These are phyloP conservation scores for Sergeia podlipaevii DNA, from an alignment of 208 protist genomes.

Conservation along the genomic window DNA sequence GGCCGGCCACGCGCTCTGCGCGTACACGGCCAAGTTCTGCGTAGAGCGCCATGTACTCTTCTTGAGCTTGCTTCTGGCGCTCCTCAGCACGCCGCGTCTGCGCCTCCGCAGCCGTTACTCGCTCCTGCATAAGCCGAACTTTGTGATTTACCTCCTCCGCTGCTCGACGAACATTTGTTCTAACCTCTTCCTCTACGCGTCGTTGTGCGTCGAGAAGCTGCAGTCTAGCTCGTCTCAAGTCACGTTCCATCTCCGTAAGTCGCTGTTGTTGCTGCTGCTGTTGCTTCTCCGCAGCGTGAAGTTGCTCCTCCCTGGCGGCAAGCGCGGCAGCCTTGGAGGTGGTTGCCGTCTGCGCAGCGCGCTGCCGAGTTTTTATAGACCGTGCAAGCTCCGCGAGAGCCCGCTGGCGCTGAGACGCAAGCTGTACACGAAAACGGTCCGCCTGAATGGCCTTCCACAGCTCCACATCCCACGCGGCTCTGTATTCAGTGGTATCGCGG, in stretches of 20 bases:
- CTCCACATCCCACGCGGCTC: constrained; percentile 84
- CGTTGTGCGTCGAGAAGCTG: constrained; percentile 64
- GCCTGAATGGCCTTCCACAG: constrained; percentile 84
- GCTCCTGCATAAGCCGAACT: constrained; percentile 40
- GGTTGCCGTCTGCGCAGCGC: constrained; percentile 17
- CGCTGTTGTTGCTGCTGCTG: constrained; percentile 29
- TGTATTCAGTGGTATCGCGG: constrained; percentile 80
- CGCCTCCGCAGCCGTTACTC: constrained; percentile 46
- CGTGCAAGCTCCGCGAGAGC: constrained; percentile 34
- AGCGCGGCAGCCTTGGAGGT: constrained; percentile 15
- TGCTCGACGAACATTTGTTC: constrained; percentile 64
- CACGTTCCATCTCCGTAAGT: constrained; percentile 47
- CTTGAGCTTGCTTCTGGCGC: constrained; percentile 52
- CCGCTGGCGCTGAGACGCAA: constrained; percentile 38
- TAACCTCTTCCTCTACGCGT: constrained; percentile 66
- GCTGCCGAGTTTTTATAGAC: constrained; percentile 33
- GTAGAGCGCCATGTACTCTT: constrained; percentile 66
- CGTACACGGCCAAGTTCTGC: constrained; percentile 65
- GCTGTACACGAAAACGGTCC: constrained; percentile 48
- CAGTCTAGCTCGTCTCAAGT: constrained; percentile 46
- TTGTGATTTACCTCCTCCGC: constrained; percentile 68
- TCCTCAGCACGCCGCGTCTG: constrained; percentile 62
- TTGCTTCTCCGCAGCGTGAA: constrained; percentile 29
- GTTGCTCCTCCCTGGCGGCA: constrained; percentile 19
- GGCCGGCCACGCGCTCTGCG: constrained; percentile 38